Conservation (phyloP, 2,329 filamentous ascomycete genomes). For the Cladophialophora chaetospira region DNA sequence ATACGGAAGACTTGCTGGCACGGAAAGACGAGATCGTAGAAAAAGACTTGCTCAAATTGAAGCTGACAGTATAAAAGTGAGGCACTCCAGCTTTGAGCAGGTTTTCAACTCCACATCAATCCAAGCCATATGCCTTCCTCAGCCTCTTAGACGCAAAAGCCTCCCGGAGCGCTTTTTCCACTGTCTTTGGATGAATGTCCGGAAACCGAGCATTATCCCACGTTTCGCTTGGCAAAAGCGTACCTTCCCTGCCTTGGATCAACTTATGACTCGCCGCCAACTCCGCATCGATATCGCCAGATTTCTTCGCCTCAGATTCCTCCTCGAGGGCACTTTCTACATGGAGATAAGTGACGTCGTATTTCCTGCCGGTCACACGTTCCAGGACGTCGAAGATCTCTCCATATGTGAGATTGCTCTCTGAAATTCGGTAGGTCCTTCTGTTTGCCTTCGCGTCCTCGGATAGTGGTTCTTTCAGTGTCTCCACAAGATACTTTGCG, state of each 20-base stretch:
- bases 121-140: slow-evolving; percentile 29
- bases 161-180: slow-evolving; percentile 6
- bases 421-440: slow-evolving; percentile 20
- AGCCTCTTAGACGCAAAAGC: slow-evolving; percentile 7
- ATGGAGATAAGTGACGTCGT: slow-evolving; percentile 14
- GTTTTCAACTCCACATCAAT: slow-evolving; percentile 7
- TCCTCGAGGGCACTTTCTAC: slow-evolving; percentile 17
- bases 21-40: slow-evolving; percentile 34
- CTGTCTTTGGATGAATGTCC: neutral
- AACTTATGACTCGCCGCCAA: slow-evolving; percentile 19
- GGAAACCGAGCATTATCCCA: slow-evolving; percentile 21
- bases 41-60: slow-evolving; percentile 35
- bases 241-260: slow-evolving; percentile 16
- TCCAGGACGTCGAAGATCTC: slow-evolving; percentile 14
- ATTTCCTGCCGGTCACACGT: slow-evolving; percentile 13
- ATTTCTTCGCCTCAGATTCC: slow-evolving; percentile 8
- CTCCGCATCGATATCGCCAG: slow-evolving; percentile 17
- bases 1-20: slow-evolving; percentile 36
- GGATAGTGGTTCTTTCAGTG: slow-evolving; percentile 6
- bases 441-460: neutral
- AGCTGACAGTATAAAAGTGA: slow-evolving; percentile 8
- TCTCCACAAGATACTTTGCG: slow-evolving; percentile 16
- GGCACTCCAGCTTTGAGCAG: neutral
- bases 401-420: slow-evolving; percentile 6
- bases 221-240: slow-evolving; percentile 7